These are phyloP conservation scores for Diospyros kaki DNA, from an alignment of 148 eudicot species.

Conservation along the genomic window DNA sequence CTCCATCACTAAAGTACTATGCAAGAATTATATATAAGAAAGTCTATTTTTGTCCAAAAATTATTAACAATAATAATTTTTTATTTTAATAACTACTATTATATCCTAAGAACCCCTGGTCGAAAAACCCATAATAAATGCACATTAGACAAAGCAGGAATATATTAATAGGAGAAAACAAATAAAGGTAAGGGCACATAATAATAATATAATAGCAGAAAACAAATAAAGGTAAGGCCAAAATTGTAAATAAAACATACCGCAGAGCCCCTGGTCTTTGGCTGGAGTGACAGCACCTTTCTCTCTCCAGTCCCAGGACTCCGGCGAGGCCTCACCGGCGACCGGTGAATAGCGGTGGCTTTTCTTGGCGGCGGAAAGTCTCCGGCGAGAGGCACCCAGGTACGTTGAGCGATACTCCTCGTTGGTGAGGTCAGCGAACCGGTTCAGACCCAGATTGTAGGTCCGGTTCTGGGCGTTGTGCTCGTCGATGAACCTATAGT, in stretches of 20 bases:
- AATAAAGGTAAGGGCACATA: no score
- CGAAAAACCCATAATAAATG: no score
- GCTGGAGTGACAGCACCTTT: constrained; percentile 67
- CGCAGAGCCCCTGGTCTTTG: constrained; percentile 88
- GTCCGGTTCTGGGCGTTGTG: constrained; percentile 45
- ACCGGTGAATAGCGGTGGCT: constrained; percentile 50
- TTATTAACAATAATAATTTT: no score
- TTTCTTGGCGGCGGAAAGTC: constrained; percentile 12
- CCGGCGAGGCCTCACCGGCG: constrained; percentile 57
- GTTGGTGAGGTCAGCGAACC: constrained; percentile 80
- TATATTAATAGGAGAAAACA: no score
- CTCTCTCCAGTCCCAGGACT: constrained; percentile 21
- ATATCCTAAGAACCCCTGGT: no score
- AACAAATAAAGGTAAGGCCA: neutral
- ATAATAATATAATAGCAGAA: no score
- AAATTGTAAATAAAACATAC: constrained; percentile 23
- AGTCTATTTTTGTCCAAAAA: no score
- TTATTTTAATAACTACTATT: no score
- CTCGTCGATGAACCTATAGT: constrained; percentile 42
- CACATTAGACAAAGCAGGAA: no score
- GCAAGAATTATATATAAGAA: no score
- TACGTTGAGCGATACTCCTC: constrained; percentile 69
- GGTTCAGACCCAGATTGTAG: constrained; percentile 59
- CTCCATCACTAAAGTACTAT: no score
- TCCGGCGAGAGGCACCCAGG: constrained; percentile 31